Evolutionary conservation across 306 rosid species (phyloP).

Genomic region (Quercus rubra): DNA sequence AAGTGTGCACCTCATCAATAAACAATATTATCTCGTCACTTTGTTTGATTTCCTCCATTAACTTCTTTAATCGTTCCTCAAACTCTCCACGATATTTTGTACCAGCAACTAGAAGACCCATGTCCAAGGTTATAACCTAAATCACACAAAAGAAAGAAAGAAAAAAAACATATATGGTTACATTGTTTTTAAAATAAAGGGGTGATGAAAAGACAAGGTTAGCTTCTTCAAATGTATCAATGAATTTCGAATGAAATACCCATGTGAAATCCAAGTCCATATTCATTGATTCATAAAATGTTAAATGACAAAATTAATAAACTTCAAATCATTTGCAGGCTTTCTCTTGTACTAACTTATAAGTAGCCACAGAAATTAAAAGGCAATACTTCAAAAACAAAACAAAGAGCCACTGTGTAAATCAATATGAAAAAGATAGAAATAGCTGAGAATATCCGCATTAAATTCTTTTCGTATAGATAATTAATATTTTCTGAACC

Average conservation of each 20-base stretch:
- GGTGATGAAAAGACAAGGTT: not conserved
- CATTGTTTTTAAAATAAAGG: constrained; percentile 1
- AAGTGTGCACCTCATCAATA: constrained; percentile 92
- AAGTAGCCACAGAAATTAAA: not conserved
- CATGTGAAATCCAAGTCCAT: not conserved
- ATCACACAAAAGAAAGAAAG: not conserved
- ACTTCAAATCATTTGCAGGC: not conserved
- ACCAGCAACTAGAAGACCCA: constrained; percentile 98
- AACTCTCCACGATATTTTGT: constrained; percentile 99
- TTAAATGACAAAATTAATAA: not conserved
- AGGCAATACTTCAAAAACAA: no score
- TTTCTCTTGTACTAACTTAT: not conserved
- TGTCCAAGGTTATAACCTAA: constrained; percentile 92
- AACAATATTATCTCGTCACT: constrained; percentile 92
- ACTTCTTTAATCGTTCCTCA: constrained; percentile 91
- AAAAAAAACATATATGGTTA: not conserved
- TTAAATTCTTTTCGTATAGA: not conserved
- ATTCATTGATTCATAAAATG: not conserved
- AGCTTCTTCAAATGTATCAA: not conserved
- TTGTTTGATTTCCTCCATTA: constrained; percentile 97
- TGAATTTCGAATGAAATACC: not conserved
- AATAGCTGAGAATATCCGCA: not conserved
- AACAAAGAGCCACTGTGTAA: no score
- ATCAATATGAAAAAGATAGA: no score
- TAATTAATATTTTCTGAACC: not conserved